Evolutionary conservation across 148 eudicot species (phyloP), one percentile per base, ranked within the genome.

Genomic region (Silene uniflora): DNA sequence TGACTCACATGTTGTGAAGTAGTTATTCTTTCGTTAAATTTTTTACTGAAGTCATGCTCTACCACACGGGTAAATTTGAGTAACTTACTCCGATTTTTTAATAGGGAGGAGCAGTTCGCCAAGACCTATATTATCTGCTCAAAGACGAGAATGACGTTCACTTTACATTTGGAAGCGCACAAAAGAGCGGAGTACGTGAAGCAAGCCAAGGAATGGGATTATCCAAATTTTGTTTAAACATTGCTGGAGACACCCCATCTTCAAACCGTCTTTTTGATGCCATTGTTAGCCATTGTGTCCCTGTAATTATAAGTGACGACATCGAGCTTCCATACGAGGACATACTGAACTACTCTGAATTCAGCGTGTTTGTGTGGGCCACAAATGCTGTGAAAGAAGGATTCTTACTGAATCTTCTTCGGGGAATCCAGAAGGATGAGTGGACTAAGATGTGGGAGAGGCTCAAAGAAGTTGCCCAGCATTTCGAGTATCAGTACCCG

Each of bases 241-340:
- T 91, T 66, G 98, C 98, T 1, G 98, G 98, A 21, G 98, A 94
- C 82, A 94, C 98, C 46, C 98, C 98, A 46, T 91, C 97, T 17
- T 94, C 98, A 5, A 90, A 90, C 73, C 97, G 97, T 61, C 90
- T 93, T 24, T 93, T 91, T 64, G 98, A 93, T 73, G 92, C 98
- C 76, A 93, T 93, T 55, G 93, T 88, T n/a, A 91, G 91, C 84
- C 98, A 91, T 68, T 94, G 98, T 79, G 91, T 94, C 70, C 97
- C 98, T 4, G 98, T 94, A 23, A 94, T 91, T 19, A 88, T 94
- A 21, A 94, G 98, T 58, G 98, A 94, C 60, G 82, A 89, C 25
- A 94, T 94, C 10, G 97, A 94, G 85, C 91, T 94, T 25, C 98
- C 98, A 7, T 94, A 74, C 25, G 98, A 94, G 85, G 93, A 91